Evolutionary conservation across 495 filamentous ascomycete species (phyloP).

Genomic region (Achaetomiella virescens): DNA sequence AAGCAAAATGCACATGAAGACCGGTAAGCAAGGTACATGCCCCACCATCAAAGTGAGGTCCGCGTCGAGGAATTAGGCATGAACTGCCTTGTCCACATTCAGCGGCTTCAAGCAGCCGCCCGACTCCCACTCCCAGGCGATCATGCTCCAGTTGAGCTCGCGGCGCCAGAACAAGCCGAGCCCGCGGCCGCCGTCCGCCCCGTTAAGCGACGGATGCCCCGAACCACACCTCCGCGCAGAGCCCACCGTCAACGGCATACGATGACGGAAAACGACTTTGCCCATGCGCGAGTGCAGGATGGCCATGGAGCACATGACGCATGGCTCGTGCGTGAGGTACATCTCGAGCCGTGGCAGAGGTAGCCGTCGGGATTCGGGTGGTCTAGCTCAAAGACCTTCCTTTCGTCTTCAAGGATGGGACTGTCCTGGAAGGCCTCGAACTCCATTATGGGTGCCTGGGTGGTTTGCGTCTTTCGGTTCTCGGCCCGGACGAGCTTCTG

Average conservation of each 20-base stretch:
- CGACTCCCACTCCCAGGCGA: conserved; percentile 74
- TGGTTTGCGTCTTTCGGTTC: conserved; percentile 22
- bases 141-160: conserved; percentile 88
- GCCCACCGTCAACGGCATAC: conserved; percentile 54
- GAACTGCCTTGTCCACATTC: conserved; percentile 30
- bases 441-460: conserved; percentile 28
- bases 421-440: conserved; percentile 44
- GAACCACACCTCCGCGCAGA: conserved; percentile 44
- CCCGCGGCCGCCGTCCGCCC: conserved; percentile 44
- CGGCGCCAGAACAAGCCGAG: conserved; percentile 89
- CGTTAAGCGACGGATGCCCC: conserved; percentile 23
- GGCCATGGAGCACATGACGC: conserved; percentile 94
- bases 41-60: neutral
- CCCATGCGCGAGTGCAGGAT: conserved; percentile 86
- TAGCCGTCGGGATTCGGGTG: conserved; percentile 65
- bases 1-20: conserved; percentile 14
- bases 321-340: conserved; percentile 91
- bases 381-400: conserved; percentile 36
- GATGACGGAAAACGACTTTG: conserved; percentile 66
- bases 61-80: conserved; percentile 26
- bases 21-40: conserved; percentile 3
- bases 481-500: conserved; percentile 54
- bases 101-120: conserved; percentile 29
- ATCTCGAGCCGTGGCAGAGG: conserved; percentile 88
- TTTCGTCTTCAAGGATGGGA: conserved; percentile 37